Percentiles rank a stretch among this genome's conserved stretches.
These are phyloP conservation scores for Gigaspora rosea DNA, from an alignment of 192 early-diverging fungal species.

Conservation along the genomic window DNA sequence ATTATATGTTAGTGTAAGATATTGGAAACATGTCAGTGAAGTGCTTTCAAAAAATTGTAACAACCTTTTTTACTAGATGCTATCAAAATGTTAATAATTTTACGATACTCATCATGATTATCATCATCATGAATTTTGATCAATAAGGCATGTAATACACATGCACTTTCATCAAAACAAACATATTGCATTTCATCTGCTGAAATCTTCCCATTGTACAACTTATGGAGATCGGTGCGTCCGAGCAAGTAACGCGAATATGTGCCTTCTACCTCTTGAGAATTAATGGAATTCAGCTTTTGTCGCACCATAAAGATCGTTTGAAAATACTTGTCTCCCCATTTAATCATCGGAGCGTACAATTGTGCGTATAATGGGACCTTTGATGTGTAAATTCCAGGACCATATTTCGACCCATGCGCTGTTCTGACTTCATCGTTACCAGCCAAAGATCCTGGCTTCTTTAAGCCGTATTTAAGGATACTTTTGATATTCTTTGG, in stretches of 20 bases:
- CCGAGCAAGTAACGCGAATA: too few relatives aligned
- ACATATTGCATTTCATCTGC: neutral
- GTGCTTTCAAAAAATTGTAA: too few relatives aligned
- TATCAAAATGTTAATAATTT: too few relatives aligned
- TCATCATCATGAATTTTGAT: too few relatives aligned
- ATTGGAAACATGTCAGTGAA: too few relatives aligned
- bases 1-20: too few relatives aligned
- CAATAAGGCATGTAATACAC: neutral
- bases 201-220: neutral
- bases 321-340: neutral
- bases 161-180: conserved; percentile 3
- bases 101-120: too few relatives aligned
- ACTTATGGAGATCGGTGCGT: neutral
- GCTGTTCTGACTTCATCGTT: neutral
- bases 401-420: neutral
- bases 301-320: conserved; percentile 3
- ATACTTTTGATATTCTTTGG: neutral
- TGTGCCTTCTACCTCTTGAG: neutral
- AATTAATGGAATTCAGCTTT: neutral
- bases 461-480: neutral
- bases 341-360: neutral
- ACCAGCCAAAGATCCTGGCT: neutral
- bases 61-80: too few relatives aligned
- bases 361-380: too few relatives aligned
- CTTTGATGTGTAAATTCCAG: conserved; percentile 1